These are phyloP conservation scores for Musa schizocarpa DNA, from an alignment of 176 grass and related monocot genomes.

Conservation along the genomic window DNA sequence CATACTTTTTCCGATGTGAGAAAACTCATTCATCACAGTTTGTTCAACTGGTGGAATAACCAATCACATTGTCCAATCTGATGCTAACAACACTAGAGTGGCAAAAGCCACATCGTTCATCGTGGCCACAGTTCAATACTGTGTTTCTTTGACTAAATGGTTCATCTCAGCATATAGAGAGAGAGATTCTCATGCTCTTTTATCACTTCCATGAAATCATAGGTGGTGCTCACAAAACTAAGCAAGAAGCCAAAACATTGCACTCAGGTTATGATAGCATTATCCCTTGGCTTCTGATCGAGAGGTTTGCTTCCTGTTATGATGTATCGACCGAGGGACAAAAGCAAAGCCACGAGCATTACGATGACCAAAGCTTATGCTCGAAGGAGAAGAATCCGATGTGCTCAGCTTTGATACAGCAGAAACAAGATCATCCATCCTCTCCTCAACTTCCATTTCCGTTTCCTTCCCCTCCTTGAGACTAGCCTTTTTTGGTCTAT, in stretches of 20 bases:
- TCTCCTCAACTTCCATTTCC: slow-evolving; percentile 57
- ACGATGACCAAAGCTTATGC: slow-evolving; percentile 52
- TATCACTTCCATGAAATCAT: no score
- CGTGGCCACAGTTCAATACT: no score
- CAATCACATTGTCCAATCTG: no score
- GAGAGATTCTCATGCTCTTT: no score
- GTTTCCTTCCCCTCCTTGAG: slow-evolving; percentile 24
- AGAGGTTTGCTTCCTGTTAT: slow-evolving; percentile 41
- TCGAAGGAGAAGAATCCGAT: slow-evolving; percentile 30
- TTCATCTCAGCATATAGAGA: no score
- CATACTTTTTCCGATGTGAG: no score
- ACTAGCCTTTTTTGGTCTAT: slow-evolving; percentile 29
- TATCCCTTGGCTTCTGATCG: slow-evolving; percentile 28
- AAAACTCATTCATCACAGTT: no score
- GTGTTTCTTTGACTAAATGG: no score
- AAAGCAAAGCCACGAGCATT: slow-evolving; percentile 54
- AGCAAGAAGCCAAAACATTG: neutral
- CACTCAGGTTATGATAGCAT: neutral
- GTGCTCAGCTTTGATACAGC: slow-evolving; percentile 69
- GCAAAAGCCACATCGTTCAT: no score
- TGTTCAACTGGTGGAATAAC: no score
- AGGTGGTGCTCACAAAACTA: no score
- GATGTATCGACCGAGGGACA: slow-evolving; percentile 56
- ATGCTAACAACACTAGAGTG: no score
- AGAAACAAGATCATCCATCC: slow-evolving; percentile 50